Base-by-base conservation (phyloP, 176 grass and related monocot genomes). In the Oryza glaberrima region DNA sequence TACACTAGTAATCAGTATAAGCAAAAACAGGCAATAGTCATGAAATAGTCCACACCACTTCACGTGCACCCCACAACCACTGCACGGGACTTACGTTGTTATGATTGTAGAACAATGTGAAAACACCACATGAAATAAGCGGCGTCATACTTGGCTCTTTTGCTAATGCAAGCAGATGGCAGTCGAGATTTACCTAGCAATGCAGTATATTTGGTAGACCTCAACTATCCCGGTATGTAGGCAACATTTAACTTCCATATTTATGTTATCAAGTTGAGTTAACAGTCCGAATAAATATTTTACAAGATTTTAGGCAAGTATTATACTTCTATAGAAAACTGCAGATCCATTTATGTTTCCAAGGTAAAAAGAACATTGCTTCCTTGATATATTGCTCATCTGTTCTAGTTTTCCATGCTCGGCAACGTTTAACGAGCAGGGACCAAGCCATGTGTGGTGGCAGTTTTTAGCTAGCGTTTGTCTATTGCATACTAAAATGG, bases 221-320 rank as follows among this genome's bases (percentile, higher is more conserved):
- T 49, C 64, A 46, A 80, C 32, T 13, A 46, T n/a, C 22, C 46
- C 8, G 2, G 20, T 2, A 63, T 5, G n/a, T 9, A 11, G 78
- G 17, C 43, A 51, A 51, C 19, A 7, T 35, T 35, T 49, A 51
- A 6, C 28, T 69, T 51, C 35, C 78, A 51, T 36, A 51, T 7
- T 16, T 36, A 10, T 9, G 28, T 70, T 69, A 52, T 40, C 11
- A 81, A 38, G 30, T 35, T 69, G 12, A 30, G 22, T 14, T 43
- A 38, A 70, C 36, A 70, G 7, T 71, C 20, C 8, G 25, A 82
- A 72, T 82, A 60, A 81, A 72, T 40, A 60, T 30, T 43, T 28
- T 11, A 1, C 51, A 22, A 60, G 12, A 45, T 14, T 58, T 72
- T 73, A 63, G 43, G 6, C 35, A 61, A 61, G 4, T 73, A 56